Conservation (phyloP, 306 rosid species). For the Inga leiocalycina region DNA sequence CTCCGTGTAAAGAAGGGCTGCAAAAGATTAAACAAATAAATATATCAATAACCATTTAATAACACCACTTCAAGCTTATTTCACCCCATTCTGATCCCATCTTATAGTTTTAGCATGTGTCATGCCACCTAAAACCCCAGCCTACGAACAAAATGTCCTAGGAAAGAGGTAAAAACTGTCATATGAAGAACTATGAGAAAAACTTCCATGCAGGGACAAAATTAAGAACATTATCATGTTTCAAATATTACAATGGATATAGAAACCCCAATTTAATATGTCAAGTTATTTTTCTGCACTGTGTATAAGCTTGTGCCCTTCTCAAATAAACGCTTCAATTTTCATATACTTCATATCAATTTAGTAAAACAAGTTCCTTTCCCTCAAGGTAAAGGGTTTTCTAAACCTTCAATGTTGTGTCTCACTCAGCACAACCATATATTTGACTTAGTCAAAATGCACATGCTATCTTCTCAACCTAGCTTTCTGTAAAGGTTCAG, state of each 20-base stretch:
- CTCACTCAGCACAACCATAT: not conserved
- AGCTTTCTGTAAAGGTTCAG: not conserved
- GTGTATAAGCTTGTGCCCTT: not conserved
- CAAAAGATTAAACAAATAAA: constrained; percentile 39
- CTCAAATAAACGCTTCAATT: not conserved
- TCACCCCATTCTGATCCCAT: constrained; percentile 25
- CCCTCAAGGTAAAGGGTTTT: not conserved
- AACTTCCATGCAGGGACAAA: not conserved
- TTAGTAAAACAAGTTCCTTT: not conserved
- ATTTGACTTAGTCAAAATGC: not conserved
- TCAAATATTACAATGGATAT: not conserved
- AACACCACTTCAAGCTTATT: constrained; percentile 21
- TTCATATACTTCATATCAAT: not conserved
- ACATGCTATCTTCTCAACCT: constrained; percentile 3
- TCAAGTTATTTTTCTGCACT: not conserved
- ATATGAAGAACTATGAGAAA: not conserved
- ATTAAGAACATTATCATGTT: not conserved
- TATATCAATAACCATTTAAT: not conserved
- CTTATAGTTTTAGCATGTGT: constrained; percentile 2
- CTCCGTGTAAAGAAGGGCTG: constrained; percentile 95
- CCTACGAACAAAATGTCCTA: constrained; percentile 23
- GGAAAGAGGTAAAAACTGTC: constrained; percentile 8
- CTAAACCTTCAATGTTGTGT: not conserved
- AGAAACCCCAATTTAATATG: not conserved
- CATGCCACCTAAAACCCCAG: constrained; percentile 27